These are phyloP conservation scores for Psidium friedrichsthalianum DNA, from an alignment of 345 rosid species.

Conservation along the genomic window DNA sequence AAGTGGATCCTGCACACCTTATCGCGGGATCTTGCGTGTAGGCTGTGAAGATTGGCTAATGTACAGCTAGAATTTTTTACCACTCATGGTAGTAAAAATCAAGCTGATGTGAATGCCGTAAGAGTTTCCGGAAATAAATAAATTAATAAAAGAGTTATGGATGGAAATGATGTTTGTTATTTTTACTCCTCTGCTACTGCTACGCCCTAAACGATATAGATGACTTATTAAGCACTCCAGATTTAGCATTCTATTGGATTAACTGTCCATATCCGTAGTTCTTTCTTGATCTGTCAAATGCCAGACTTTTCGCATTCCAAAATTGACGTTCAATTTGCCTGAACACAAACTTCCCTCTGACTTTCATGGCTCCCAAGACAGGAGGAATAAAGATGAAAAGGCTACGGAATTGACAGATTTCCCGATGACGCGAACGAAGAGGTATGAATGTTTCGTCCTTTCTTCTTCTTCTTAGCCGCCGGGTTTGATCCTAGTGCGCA, in stretches of 20 bases:
- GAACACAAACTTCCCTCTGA: not conserved
- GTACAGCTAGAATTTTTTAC: not conserved
- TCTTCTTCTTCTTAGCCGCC: not conserved
- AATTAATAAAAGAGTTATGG: not conserved
- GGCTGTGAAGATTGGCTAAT: not conserved
- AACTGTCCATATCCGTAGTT: not conserved
- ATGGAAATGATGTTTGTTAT: not conserved
- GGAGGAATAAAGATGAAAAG: not conserved
- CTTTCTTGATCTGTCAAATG: not conserved
- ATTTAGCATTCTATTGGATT: not conserved
- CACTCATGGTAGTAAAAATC: not conserved
- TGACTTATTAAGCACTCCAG: not conserved
- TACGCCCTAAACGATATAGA: not conserved
- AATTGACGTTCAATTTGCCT: not conserved
- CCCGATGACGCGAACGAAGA: not conserved
- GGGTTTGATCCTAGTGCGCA: not conserved
- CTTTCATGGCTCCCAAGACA: not conserved
- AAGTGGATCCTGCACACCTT: not conserved
- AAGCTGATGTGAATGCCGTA: not conserved
- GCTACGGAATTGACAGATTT: not conserved
- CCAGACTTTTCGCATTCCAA: not conserved
- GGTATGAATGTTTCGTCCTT: not conserved
- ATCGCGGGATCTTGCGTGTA: not conserved
- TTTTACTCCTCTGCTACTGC: not conserved
- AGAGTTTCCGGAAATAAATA: not conserved